Percentiles rank a stretch among this genome's conserved stretches.
These are phyloP conservation scores for Sporothrix variecibatus DNA, from an alignment of 2,329 filamentous ascomycete genomes.

Conservation along the genomic window DNA sequence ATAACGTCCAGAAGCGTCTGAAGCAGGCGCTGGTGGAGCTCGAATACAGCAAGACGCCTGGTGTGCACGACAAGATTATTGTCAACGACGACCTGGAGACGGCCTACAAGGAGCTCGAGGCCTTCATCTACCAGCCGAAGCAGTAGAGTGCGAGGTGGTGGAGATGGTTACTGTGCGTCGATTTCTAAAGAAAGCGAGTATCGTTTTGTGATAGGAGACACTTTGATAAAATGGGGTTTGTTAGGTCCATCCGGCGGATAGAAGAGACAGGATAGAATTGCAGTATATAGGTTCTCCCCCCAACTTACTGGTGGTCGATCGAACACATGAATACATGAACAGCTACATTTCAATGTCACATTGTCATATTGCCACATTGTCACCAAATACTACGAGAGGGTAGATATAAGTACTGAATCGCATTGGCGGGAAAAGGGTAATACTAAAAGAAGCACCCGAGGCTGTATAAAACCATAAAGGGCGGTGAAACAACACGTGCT, in stretches of 20 bases:
- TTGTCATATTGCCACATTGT: too few relatives aligned
- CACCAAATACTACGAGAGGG: not conserved
- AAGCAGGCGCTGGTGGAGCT: constrained; percentile 73
- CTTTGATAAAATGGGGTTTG: not conserved
- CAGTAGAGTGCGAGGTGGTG: not conserved
- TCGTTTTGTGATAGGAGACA: not conserved
- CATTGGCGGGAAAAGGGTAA: constrained; percentile 35
- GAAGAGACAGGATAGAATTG: not conserved
- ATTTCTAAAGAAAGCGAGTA: not conserved
- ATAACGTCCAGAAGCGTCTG: constrained; percentile 68
- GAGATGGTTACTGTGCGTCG: not conserved
- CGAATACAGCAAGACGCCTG: constrained; percentile 67
- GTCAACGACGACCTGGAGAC: constrained; percentile 47
- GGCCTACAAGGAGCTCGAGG: constrained; percentile 56
- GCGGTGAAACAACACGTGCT: constrained; percentile 34
- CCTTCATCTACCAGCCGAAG: constrained; percentile 46
- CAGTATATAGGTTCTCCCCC: not conserved
- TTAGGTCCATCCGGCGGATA: not conserved
- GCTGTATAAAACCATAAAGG: constrained; percentile 38
- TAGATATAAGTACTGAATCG: constrained; percentile 3
- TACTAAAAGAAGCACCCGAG: constrained; percentile 48
- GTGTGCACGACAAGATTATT: constrained; percentile 51
- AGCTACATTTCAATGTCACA: not conserved
- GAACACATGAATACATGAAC: not conserved
- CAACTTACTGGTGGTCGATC: not conserved